These are phyloP conservation scores for Tetradesmus obliquus DNA, from an alignment of 139 green algal genomes.

Conservation along the genomic window DNA sequence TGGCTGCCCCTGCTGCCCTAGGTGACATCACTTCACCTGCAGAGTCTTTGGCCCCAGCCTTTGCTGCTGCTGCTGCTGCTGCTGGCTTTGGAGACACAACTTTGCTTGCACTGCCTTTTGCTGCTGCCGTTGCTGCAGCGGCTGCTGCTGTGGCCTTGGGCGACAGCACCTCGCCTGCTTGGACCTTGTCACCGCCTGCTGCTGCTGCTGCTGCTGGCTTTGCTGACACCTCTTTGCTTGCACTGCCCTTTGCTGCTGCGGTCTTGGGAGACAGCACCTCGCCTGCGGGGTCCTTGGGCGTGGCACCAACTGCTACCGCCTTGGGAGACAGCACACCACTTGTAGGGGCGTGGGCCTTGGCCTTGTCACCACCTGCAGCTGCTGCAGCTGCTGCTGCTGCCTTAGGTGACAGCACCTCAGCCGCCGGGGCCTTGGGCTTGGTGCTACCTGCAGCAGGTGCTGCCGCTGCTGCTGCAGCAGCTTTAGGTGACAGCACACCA, in stretches of 20 bases:
- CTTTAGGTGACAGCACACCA: no score
- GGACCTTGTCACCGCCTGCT: not conserved
- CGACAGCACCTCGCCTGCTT: not conserved
- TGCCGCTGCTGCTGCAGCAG: not conserved
- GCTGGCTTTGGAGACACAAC: not conserved
- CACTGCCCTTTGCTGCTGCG: not conserved
- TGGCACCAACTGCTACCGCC: not conserved
- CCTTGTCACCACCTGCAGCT: not conserved
- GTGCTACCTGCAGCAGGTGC: no score
- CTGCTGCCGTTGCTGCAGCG: not conserved
- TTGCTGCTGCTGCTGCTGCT: conserved; percentile 1
- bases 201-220: not conserved
- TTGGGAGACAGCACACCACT: not conserved
- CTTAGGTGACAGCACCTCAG: not conserved
- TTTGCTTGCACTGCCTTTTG: not conserved
- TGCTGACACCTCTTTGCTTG: not conserved
- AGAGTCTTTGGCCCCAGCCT: not conserved
- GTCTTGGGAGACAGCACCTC: not conserved
- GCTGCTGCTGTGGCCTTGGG: not conserved
- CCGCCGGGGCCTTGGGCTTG: no score
- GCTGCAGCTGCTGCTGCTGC: not conserved
- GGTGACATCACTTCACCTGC: not conserved
- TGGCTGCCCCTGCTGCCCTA: not conserved
- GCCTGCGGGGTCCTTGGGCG: not conserved
- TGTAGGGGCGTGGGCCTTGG: not conserved